These are phyloP conservation scores for Moesziomyces sp. DNA, from an alignment of 1,284 basidiomycete genomes.

Conservation along the genomic window DNA sequence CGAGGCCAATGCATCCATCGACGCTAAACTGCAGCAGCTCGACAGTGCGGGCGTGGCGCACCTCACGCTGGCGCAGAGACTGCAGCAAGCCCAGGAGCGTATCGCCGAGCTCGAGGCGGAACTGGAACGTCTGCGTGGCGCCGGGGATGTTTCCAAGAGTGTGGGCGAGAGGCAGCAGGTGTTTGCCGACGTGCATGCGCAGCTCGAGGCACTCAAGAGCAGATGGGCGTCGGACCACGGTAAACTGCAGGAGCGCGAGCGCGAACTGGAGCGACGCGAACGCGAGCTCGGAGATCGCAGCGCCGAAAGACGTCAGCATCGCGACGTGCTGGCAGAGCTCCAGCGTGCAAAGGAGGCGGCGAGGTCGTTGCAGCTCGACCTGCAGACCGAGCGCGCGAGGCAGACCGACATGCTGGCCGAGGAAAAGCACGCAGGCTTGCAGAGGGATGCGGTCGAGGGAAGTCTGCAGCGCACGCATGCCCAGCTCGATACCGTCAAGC, in stretches of 20 bases:
- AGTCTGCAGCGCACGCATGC: conserved; percentile 34
- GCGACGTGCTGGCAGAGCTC: conserved; percentile 38
- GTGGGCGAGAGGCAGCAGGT: conserved; percentile 35
- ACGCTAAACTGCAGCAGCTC: conserved; percentile 53
- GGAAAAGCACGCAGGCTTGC: conserved; percentile 20
- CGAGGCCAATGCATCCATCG: conserved; percentile 52
- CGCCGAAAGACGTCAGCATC: conserved; percentile 34
- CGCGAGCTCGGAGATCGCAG: conserved; percentile 43
- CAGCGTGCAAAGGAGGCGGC: conserved; percentile 39
- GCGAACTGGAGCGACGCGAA: conserved; percentile 40
- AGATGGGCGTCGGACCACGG: conserved; percentile 47
- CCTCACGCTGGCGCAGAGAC: conserved; percentile 41
- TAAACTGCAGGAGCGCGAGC: conserved; percentile 39
- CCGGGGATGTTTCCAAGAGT: conserved; percentile 26
- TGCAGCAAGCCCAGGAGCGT: conserved; percentile 36
- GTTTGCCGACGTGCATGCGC: conserved; percentile 42
- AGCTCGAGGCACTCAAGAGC: conserved; percentile 50
- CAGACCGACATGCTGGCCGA: conserved; percentile 35
- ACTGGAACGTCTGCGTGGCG: conserved; percentile 28
- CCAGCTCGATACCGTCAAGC: conserved; percentile 39
- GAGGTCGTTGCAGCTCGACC: conserved; percentile 35
- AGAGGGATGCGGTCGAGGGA: conserved; percentile 40
- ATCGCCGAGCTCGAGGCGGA: conserved; percentile 52
- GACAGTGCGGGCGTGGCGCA: conserved; percentile 46
- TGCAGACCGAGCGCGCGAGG: conserved; percentile 34